Conservation (phyloP, 106 monocot genomes). For the Hemerocallis citrina region DNA sequence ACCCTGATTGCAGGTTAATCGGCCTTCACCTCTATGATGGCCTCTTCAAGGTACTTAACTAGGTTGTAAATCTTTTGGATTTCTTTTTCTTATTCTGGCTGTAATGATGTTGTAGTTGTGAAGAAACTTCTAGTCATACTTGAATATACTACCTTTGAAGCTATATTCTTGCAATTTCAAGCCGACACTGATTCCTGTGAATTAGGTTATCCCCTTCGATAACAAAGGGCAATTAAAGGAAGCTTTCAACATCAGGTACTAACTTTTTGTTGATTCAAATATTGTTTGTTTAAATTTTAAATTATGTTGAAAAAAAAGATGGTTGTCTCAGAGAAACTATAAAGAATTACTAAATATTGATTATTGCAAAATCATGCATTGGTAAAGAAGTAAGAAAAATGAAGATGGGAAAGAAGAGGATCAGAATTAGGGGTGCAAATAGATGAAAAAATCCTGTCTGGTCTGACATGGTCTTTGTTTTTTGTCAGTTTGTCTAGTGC, state of each 20-base stretch:
- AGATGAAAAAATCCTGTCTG: no score
- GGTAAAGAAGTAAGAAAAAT: neutral
- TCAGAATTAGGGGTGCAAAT: no score
- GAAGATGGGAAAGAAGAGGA: no score
- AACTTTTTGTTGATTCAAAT: neutral
- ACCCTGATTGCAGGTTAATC: constrained; percentile 71
- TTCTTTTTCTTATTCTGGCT: neutral
- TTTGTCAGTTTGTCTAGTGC: no score
- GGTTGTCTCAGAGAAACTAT: no score
- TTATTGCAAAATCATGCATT: no score
- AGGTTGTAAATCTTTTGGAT: neutral
- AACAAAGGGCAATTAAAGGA: constrained; percentile 98
- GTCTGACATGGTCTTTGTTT: no score
- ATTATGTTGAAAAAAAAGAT: neutral
- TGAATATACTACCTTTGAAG: neutral
- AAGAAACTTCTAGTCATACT: neutral
- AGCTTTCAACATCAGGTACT: constrained; percentile 98
- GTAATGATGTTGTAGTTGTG: no score
- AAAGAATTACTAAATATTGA: no score
- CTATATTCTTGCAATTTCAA: neutral
- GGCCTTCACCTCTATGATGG: constrained; percentile 83
- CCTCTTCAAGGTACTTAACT: constrained; percentile 57
- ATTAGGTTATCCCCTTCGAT: constrained; percentile 97
- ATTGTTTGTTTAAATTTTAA: neutral
- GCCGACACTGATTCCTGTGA: constrained; percentile 1